Evolutionary conservation across 208 protist genomes (phyloP), one percentile per base, ranked within the genome.

Genomic region (Acanthamoeba castellanii): DNA sequence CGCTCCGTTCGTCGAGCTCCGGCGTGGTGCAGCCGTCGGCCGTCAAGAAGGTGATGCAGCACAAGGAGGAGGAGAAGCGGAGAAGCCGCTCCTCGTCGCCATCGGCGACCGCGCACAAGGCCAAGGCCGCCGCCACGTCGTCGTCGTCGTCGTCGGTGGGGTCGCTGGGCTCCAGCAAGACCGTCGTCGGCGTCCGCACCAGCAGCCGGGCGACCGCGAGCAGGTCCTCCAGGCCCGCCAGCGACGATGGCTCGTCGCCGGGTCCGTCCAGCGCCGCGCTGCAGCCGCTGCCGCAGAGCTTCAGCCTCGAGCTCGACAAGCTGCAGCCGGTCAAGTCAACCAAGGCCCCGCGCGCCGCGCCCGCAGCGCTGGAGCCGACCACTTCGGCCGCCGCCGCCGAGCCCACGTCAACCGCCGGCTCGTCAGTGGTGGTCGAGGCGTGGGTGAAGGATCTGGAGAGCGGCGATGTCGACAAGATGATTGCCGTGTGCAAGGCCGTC

Each of bases 261-360:
- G 13, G 27, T 22, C 20, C 70, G 37, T 37, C 37, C 37, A 37
- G 37, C 37, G 37, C 37, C 37, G 37, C 37, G 1, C 37, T 2
- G 37, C n/a, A 25, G 64, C 64, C 64, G 64, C 27, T n/a, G 59
- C 18, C 0, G 32, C 70, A 34, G 70, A 87, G 50, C 78, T 87
- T 87, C 78, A 87, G 78, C 50, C 78, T 87, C 45, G 78, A 87
- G 37, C 47, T 87, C 4, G 78, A 87, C 22, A 87, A 87, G 78
- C 78, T 87, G 64, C 32, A 68, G 22, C 27, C 59, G 59, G 37
- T 37, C 37, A 37, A 37, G 37, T 37, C 0, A 2, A 2, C 37
- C 37, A 37, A 37, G 37, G 37, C 37, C 22, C 20, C 37, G 37
- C 37, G 37, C 37, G 37, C 2, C 1, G 37, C 2, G 37, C 37